Conservation (phyloP, 1,284 basidiomycete species). For the Xerocomus nothofagi region DNA sequence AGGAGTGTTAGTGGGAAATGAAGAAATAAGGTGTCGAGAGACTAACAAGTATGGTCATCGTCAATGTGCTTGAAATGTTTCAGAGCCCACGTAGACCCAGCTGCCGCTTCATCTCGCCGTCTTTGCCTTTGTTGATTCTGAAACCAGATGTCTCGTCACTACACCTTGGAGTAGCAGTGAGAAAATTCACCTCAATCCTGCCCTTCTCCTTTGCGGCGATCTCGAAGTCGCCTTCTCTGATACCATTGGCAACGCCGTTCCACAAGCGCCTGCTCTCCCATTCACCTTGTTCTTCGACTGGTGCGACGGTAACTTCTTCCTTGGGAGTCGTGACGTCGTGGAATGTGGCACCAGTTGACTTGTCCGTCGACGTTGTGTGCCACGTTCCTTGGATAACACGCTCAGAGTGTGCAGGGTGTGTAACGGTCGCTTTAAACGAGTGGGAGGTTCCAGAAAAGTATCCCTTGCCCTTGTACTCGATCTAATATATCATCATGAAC, state of each 20-base stretch:
- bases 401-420: slow-evolving; percentile 37
- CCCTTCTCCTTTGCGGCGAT: slow-evolving; percentile 88
- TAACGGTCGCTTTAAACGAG: slow-evolving; percentile 83
- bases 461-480: slow-evolving; percentile 94
- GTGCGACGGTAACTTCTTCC: slow-evolving; percentile 71
- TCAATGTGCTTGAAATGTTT: slow-evolving; percentile 75
- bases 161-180: not conserved
- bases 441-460: slow-evolving; percentile 95
- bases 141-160: not conserved
- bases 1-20: slow-evolving; percentile 1
- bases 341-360: slow-evolving; percentile 45
- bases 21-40: not conserved
- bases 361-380: slow-evolving; percentile 70
- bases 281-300: slow-evolving; percentile 65
- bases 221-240: slow-evolving; percentile 90
- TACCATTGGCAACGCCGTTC: slow-evolving; percentile 88
- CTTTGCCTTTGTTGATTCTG: slow-evolving; percentile 92
- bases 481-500: slow-evolving; percentile 37
- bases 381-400: slow-evolving; percentile 86
- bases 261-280: slow-evolving; percentile 90
- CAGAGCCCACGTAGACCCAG: slow-evolving; percentile 72
- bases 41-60: slow-evolving; percentile 70
- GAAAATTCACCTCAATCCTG: slow-evolving; percentile 75
- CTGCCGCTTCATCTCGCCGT: slow-evolving; percentile 80
- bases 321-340: slow-evolving; percentile 65